Evolutionary conservation across 768 basidiomycete species (phyloP), one percentile per base, ranked within the genome.

Genomic region (Termitomyces sp.): DNA sequence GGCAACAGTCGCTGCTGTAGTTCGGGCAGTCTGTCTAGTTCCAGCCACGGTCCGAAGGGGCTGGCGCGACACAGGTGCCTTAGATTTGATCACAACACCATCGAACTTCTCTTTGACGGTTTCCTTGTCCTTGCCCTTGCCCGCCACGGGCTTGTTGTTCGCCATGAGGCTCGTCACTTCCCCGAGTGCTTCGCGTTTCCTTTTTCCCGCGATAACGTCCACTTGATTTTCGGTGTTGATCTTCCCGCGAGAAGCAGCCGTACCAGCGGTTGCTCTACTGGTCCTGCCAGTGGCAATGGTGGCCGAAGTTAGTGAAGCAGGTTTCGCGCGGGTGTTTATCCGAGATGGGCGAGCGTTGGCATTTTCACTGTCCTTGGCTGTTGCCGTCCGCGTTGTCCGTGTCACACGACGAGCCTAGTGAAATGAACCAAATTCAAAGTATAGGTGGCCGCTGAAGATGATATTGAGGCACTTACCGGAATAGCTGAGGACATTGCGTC

Each of bases 181-280:
- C 32, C 83, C 85, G 26, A 93, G 74, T 0, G 89, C 89, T 48
- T 87, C 85, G 42, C 91, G 86, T 68, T 92, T 92, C 59, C 90
- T 79, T 68, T 91, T 90, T 48, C 80, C 83, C 3, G 76, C 76
- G 34, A 74, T 72, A 9, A 70, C 66, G 28, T 87, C 84, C 21
- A 68, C 62, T 58, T 81, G 77, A 58, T 70, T 68, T 59, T 66
- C 47, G 66, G 66, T 60, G 65, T 74, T 67, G 42, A 73, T 65
- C 69, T 83, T 84, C 28, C 80, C 77, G 62, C 77, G 71, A 47
- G 81, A 79, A 51, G 83, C 76, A 45, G 78, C 77, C 35, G 83
- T 80, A 24, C 80, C 68, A 51, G 70, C 69, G 53, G 75, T 73
- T 62, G 71, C 75, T 62, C 77, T 37, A 50, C 48, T 73, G 64